Evolutionary conservation across 495 filamentous ascomycete genomes (phyloP).

Genomic region (Cercophora scortea): DNA sequence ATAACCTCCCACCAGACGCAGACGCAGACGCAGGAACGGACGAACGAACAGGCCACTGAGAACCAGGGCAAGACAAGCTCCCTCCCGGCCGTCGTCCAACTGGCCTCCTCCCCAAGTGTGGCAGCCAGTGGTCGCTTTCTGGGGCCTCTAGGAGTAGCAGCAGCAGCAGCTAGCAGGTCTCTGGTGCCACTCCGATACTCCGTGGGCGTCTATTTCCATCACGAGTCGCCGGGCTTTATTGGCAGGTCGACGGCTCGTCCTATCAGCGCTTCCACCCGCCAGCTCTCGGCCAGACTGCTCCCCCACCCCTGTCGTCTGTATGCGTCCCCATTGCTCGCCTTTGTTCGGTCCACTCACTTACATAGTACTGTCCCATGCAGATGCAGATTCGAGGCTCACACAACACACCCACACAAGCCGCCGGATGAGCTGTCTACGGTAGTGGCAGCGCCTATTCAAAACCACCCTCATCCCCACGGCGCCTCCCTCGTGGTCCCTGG

Average conservation of each 20-base stretch:
- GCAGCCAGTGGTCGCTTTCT: constrained; percentile 15
- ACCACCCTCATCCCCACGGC: constrained; percentile 34
- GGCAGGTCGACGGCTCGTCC: constrained; percentile 17
- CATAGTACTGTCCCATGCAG: constrained; percentile 28
- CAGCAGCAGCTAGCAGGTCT: constrained; percentile 14
- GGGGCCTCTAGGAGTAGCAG: constrained; percentile 20
- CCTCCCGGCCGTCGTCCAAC: constrained; percentile 3
- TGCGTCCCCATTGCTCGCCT: constrained; percentile 11
- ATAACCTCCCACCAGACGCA: not conserved
- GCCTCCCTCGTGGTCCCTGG: constrained; percentile 19
- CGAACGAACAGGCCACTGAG: not conserved
- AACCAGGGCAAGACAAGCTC: constrained; percentile 1
- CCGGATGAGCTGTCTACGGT: constrained; percentile 1
- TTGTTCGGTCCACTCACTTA: constrained; percentile 20
- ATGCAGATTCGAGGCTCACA: constrained; percentile 2
- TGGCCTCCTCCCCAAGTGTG: constrained; percentile 6
- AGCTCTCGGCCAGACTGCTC: not conserved
- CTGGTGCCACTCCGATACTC: constrained; percentile 21
- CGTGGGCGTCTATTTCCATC: constrained; percentile 31
- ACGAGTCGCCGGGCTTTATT: constrained; percentile 26
- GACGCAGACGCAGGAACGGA: constrained; percentile 11
- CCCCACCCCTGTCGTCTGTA: constrained; percentile 21
- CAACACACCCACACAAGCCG: too few species aligned
- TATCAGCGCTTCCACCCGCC: constrained; percentile 20
- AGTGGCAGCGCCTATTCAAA: constrained; percentile 47